Conservation (phyloP, 805 yeast genomes). For the Tetrapisispora fleetii region DNA sequence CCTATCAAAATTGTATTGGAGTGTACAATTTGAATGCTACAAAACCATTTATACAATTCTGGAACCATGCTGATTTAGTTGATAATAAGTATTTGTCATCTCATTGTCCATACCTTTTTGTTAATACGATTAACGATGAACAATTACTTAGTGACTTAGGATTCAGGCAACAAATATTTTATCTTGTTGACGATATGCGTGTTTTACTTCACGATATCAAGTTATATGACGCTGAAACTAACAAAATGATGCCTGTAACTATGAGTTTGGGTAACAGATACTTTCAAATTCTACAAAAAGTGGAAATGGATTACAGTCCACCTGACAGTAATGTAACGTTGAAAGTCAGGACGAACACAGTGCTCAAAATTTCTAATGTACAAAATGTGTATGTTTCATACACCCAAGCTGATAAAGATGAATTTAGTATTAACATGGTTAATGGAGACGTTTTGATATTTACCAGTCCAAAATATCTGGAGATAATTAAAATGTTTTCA, state of each 20-base stretch:
- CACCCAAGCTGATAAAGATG: constrained; percentile 39
- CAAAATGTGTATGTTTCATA: constrained; percentile 33
- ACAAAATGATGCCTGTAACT: constrained; percentile 49
- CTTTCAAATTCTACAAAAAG: constrained; percentile 44
- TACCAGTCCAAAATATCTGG: constrained; percentile 42
- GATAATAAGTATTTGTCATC: constrained; percentile 19
- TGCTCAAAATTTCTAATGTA: constrained; percentile 34
- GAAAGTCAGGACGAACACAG: constrained; percentile 34
- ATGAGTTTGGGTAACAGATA: constrained; percentile 61
- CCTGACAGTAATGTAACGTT: constrained; percentile 26
- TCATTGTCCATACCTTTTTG: constrained; percentile 31
- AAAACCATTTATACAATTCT: constrained; percentile 18
- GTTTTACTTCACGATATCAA: constrained; percentile 45
- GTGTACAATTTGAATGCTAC: constrained; percentile 39
- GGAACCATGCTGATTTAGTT: constrained; percentile 15
- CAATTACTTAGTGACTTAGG: constrained; percentile 37
- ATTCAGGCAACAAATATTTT: constrained; percentile 34
- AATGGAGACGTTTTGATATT: constrained; percentile 33
- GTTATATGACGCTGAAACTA: constrained; percentile 38
- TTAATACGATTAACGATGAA: constrained; percentile 39
- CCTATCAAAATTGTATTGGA: constrained; percentile 42
- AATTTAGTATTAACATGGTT: constrained; percentile 36
- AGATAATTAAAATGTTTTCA: constrained; percentile 60
- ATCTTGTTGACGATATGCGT: constrained; percentile 39
- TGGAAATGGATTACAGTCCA: constrained; percentile 34